These are phyloP conservation scores for Solanum acaule DNA, from an alignment of 257 asterid genomes.

Conservation along the genomic window DNA sequence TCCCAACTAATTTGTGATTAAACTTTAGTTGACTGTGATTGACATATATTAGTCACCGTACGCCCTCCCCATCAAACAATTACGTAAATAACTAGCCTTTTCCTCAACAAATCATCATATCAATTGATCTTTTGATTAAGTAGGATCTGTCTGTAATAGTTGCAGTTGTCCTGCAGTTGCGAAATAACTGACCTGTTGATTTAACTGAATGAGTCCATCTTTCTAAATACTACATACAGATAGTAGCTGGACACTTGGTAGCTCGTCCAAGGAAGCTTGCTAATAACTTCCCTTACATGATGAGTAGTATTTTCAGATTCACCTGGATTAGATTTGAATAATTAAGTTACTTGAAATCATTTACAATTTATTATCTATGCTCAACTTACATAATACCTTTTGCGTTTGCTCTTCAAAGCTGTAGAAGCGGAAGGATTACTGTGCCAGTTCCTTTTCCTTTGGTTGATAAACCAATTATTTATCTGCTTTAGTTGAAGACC, in stretches of 20 bases:
- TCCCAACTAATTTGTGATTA: neutral
- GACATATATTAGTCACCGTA: neutral
- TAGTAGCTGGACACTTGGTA: neutral
- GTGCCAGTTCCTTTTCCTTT: conserved; percentile 72
- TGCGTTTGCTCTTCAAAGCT: conserved; percentile 43
- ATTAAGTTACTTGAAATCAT: neutral
- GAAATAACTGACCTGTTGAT: neutral
- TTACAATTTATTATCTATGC: neutral
- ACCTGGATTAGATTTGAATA: neutral
- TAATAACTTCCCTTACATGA: neutral
- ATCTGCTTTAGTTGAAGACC: conserved; percentile 58
- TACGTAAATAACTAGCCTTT: neutral
- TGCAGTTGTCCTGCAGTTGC: neutral
- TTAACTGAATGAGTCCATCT: neutral
- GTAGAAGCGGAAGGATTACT: conserved; percentile 54
- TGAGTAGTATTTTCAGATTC: neutral
- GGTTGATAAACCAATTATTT: conserved; percentile 61
- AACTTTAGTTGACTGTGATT: neutral
- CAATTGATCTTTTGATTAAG: neutral
- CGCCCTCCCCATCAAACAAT: neutral
- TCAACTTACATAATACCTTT: conserved; percentile 23
- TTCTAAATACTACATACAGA: neutral
- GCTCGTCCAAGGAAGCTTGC: neutral
- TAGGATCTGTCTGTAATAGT: neutral
- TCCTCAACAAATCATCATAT: neutral